Evolutionary conservation across 1,284 basidiomycete genomes (phyloP).

Genomic region (Pyrrhoderma noxium): DNA sequence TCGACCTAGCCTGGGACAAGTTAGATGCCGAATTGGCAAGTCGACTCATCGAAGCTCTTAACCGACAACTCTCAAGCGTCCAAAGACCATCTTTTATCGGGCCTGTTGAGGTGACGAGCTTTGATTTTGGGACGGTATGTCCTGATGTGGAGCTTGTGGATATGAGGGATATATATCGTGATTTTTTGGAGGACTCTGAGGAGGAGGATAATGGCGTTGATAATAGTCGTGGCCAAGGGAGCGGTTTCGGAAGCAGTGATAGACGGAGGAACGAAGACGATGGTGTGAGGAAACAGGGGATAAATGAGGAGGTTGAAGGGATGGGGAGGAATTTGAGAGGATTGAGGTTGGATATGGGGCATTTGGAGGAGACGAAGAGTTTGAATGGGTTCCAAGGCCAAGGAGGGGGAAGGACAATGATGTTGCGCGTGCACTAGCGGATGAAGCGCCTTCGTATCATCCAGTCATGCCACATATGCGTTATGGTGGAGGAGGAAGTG

Average conservation of each 20-base stretch:
- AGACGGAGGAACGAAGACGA: no score
- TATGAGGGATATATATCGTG: conserved; percentile 88
- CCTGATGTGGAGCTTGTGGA: conserved; percentile 90
- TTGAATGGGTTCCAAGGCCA: conserved; percentile 67
- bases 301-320: conserved; percentile 37
- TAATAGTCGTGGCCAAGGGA: no score
- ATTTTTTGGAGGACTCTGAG: conserved; percentile 83
- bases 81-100: conserved; percentile 89
- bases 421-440: conserved; percentile 39
- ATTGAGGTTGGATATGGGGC: conserved; percentile 5
- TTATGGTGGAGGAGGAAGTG: conserved; percentile 48
- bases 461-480: conserved; percentile 64
- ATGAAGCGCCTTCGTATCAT: conserved; percentile 56
- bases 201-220: conserved; percentile 39
- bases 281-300: conserved; percentile 24
- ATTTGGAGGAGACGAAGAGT: conserved; percentile 41
- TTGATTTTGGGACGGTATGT: conserved; percentile 79
- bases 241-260: no score
- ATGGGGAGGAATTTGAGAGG: conserved; percentile 5
- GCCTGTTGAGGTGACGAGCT: conserved; percentile 75
- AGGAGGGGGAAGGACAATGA: conserved; percentile 28
- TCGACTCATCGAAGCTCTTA: conserved; percentile 71
- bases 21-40: conserved; percentile 66
- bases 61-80: conserved; percentile 66
- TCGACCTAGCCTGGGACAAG: conserved; percentile 74